Base-by-base conservation (phyloP, 2,329 filamentous ascomycete species). In the Zelopaecilomyces penicillatus region DNA sequence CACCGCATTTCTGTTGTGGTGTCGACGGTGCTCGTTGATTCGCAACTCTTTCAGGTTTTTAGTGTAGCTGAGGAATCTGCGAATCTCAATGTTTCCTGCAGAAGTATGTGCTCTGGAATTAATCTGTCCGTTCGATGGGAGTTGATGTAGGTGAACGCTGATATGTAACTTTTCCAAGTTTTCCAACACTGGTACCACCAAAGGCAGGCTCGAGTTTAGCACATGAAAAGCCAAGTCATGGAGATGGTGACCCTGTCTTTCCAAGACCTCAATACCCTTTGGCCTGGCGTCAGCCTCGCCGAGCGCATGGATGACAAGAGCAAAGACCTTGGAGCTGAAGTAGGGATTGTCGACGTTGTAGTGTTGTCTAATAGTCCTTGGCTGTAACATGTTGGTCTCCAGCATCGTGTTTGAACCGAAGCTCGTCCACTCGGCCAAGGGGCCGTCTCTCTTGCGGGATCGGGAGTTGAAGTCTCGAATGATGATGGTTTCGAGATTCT, bases 401-500 rank as follows among this genome's bases (percentile, higher is more conserved):
- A 50, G 32, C 7, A 68, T 62, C 0, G 69, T 73, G 0, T 55
- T 56, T 12, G 64, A 59, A 3, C 78, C 77, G 51, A 80, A 82
- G 56, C 77, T 78, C 6, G 58, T 62, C 80, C 80, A 83, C 1
- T 52, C 44, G 0, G 51, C 54, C 9, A 47, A 12, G 1, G 30
- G 39, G 2, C 65, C 65, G 39, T 84, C 80, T 3, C 80, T 72
- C 9, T 54, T 55, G 5, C 79, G 73, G 7, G 58, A 67, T 0
- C 4, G 26, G 0, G 74, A 74, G 54, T 73, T 65, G 59, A 76
- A 82, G 54, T 84, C 77, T 12, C 81, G 73, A 27, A 85, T 63
- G 27, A 77, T 74, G 10, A 85, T 58, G 0, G 70, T 75, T 30
- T 74, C 61, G 5, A 84, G 69, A 43, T 76, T 76, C 0, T 59